Percentiles rank a stretch among this genome's conserved stretches.
phyloP scores from a whole-genome alignment of 192 early-diverging fungal genomes.

The Chytriomyces sp. region DNA sequence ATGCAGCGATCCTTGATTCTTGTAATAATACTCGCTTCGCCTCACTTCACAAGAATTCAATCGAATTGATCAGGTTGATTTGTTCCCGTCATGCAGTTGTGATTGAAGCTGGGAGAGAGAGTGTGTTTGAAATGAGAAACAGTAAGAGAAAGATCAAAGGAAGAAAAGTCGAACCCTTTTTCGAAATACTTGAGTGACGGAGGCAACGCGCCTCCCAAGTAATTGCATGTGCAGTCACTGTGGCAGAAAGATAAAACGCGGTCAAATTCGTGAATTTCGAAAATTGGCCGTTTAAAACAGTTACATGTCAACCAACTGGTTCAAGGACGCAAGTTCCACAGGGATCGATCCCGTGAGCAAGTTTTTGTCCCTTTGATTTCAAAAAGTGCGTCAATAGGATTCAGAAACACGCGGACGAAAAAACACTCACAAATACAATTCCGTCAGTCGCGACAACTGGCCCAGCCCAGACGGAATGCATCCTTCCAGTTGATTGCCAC shows the following conservation, averaged over 20 bases:
- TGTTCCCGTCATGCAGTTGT: background rate
- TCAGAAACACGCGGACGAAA: background rate
- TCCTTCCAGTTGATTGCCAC: background rate
- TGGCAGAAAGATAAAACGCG: background rate
- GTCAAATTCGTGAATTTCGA: background rate
- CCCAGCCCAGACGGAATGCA: background rate
- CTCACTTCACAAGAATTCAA: background rate
- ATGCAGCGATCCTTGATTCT: background rate
- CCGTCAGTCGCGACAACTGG: background rate
- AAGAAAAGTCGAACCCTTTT: background rate
- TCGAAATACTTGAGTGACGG: background rate
- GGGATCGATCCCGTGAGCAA: background rate
- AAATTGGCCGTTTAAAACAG: background rate
- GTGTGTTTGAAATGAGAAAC: background rate
- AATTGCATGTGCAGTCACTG: background rate
- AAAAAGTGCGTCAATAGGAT: background rate
- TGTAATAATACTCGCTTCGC: background rate
- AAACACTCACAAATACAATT: background rate
- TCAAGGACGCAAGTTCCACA: background rate
- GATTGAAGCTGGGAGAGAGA: background rate
- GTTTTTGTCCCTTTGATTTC: background rate
- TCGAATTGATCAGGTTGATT: background rate
- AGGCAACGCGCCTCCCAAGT: background rate
- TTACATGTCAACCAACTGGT: constrained; percentile 2
- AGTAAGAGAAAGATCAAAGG: too few relatives aligned